A percentile compares a stretch with the other conserved stretches of the same genome.
Conservation (phyloP, 768 basidiomycete species). For the Leccinum sublutescens region DNA sequence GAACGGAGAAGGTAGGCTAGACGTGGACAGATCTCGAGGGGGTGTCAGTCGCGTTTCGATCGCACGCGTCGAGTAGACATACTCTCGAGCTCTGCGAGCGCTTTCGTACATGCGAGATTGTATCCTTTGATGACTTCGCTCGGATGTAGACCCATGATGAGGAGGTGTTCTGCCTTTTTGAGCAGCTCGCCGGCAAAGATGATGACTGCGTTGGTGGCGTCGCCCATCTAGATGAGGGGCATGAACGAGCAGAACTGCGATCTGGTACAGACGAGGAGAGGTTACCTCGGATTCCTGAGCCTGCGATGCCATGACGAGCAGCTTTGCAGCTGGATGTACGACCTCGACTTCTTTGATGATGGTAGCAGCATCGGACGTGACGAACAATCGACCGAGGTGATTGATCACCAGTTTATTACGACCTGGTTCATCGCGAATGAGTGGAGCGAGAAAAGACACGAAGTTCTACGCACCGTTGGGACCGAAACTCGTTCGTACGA, state of each 20-base stretch:
- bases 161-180: constrained; percentile 87
- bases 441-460: background rate
- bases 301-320: constrained; percentile 98
- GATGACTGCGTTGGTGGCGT: constrained; percentile 92
- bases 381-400: constrained; percentile 92
- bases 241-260: background rate
- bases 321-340: constrained; percentile 96
- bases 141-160: constrained; percentile 96
- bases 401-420: constrained; percentile 98
- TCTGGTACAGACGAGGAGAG: constrained; percentile 20
- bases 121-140: constrained; percentile 95
- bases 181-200: constrained; percentile 95
- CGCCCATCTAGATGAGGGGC: constrained; percentile 73
- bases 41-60: constrained; percentile 15
- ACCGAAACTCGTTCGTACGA: constrained; percentile 94
- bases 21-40: constrained; percentile 62
- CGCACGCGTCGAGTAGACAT: constrained; percentile 33
- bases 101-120: constrained; percentile 84
- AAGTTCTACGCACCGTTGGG: constrained; percentile 71
- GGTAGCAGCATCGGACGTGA: constrained; percentile 98
- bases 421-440: constrained; percentile 45
- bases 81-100: constrained; percentile 89
- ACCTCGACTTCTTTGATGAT: constrained; percentile 98
- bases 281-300: constrained; percentile 90
- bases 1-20: constrained; percentile 67